Evolutionary conservation across 2,329 filamentous ascomycete species (phyloP).

Genomic region (Seiridium unicorne): DNA sequence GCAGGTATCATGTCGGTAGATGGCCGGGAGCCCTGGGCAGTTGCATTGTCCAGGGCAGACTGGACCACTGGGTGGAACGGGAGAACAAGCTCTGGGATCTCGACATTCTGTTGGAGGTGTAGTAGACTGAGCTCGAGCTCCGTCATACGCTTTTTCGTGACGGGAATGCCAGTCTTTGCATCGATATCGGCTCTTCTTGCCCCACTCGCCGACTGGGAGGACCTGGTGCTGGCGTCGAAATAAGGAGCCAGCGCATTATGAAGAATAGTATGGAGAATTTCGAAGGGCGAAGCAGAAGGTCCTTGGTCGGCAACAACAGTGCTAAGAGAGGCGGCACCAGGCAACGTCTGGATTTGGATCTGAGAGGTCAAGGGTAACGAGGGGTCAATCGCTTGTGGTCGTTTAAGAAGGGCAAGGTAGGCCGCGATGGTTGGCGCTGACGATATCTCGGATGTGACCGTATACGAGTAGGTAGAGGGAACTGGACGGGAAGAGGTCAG

Average conservation of each 20-base stretch:
- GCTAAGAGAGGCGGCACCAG: slow-evolving; percentile 72
- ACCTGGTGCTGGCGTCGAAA: slow-evolving; percentile 94
- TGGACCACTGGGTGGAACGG: slow-evolving; percentile 88
- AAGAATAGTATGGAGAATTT: slow-evolving; percentile 87
- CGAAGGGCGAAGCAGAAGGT: slow-evolving; percentile 77
- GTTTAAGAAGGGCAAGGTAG: slow-evolving; percentile 87
- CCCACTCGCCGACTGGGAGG: slow-evolving; percentile 65
- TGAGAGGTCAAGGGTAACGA: slow-evolving; percentile 80
- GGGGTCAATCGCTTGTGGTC: slow-evolving; percentile 82
- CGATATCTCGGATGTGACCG: slow-evolving; percentile 77
- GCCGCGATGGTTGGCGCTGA: slow-evolving; percentile 77
- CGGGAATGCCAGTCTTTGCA: slow-evolving; percentile 89
- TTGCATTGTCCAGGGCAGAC: slow-evolving; percentile 76
- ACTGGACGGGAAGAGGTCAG: slow-evolving; percentile 25
- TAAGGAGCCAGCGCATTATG: slow-evolving; percentile 91
- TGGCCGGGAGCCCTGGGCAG: slow-evolving; percentile 63
- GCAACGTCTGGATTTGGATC: slow-evolving; percentile 89
- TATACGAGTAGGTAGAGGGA: slow-evolving; percentile 67
- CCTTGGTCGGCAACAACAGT: slow-evolving; percentile 68
- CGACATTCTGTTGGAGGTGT: slow-evolving; percentile 95
- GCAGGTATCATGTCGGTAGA: slow-evolving; percentile 76
- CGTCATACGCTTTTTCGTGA: slow-evolving; percentile 95
- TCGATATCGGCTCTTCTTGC: slow-evolving; percentile 79
- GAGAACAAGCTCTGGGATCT: slow-evolving; percentile 89
- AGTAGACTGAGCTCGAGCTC: slow-evolving; percentile 88